Conservation (phyloP, 2,329 filamentous ascomycete genomes). For the Arthrobotrys iridis region DNA sequence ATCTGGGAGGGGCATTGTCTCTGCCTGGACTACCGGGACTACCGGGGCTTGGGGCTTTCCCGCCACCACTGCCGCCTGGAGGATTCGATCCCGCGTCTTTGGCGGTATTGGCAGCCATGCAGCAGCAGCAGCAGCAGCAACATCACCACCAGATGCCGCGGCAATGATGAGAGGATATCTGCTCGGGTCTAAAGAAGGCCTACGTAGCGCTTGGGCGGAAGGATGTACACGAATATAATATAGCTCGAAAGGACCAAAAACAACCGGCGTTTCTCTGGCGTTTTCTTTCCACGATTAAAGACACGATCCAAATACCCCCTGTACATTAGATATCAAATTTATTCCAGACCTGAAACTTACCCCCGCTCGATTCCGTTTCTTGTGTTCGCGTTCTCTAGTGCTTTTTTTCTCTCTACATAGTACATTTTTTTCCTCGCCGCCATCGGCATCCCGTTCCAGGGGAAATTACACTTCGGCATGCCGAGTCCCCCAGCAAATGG, state of each 20-base stretch:
- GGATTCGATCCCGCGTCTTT: slow-evolving; percentile 40
- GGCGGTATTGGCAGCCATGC: slow-evolving; percentile 41
- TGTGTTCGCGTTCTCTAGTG: too few species aligned
- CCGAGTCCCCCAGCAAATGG: slow-evolving; percentile 26
- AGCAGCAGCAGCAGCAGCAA: slow-evolving; percentile 34
- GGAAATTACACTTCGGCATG: slow-evolving; percentile 32
- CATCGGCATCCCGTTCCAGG: slow-evolving; percentile 26
- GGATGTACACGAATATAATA: neutral
- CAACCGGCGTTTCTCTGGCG: slow-evolving; percentile 25
- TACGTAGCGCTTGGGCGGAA: slow-evolving; percentile 1
- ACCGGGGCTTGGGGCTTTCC: slow-evolving; percentile 43
- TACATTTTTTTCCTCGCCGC: neutral
- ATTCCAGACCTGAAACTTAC: neutral
- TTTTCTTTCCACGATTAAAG: neutral
- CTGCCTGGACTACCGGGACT: slow-evolving; percentile 46
- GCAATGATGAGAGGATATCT: neutral
- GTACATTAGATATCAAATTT: slow-evolving; percentile 2
- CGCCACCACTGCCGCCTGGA: slow-evolving; percentile 36
- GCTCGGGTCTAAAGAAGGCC: neutral
- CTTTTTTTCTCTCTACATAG: neutral
- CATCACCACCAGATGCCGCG: slow-evolving; percentile 34
- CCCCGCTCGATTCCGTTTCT: too few species aligned
- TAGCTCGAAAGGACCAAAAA: neutral
- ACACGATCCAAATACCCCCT: slow-evolving; percentile 34
- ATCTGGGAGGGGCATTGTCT: slow-evolving; percentile 29